These are phyloP conservation scores for Cardamine occulta DNA, from an alignment of 345 rosid species.

Conservation along the genomic window DNA sequence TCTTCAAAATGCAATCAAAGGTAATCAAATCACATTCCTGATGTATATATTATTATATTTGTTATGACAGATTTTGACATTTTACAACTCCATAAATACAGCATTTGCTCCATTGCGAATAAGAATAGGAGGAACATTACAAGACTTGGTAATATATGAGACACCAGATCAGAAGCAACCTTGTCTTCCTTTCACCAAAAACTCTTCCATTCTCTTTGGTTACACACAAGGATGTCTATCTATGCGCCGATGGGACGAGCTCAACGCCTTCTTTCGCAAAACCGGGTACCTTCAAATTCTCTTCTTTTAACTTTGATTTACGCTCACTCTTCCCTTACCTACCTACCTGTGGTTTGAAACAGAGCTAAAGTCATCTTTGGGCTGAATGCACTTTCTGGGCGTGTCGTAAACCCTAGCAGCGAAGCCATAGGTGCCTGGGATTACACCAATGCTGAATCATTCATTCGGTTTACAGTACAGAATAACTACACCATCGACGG, in stretches of 20 bases:
- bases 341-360: conserved; percentile 26
- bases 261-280: conserved; percentile 55
- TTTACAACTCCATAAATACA: conserved; percentile 37
- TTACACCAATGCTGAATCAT: conserved; percentile 70
- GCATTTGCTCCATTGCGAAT: conserved; percentile 76
- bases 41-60: not conserved
- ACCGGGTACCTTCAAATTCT: conserved; percentile 51
- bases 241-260: conserved; percentile 72
- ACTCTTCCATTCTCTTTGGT: conserved; percentile 56
- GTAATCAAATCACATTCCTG: conserved; percentile 31
- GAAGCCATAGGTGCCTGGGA: conserved; percentile 76
- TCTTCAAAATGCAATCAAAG: conserved; percentile 66
- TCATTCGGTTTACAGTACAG: conserved; percentile 60
- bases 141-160: conserved; percentile 61
- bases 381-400: conserved; percentile 71
- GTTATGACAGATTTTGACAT: not conserved
- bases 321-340: not conserved
- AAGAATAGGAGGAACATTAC: conserved; percentile 82
- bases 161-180: conserved; percentile 43
- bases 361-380: conserved; percentile 81
- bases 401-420: conserved; percentile 49
- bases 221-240: conserved; percentile 69
- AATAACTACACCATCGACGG: conserved; percentile 60
- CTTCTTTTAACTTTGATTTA: conserved; percentile 5
- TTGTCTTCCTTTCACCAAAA: conserved; percentile 50